Base-by-base conservation (phyloP, 2,329 filamentous ascomycete genomes). In the Verticillium isaacii region DNA sequence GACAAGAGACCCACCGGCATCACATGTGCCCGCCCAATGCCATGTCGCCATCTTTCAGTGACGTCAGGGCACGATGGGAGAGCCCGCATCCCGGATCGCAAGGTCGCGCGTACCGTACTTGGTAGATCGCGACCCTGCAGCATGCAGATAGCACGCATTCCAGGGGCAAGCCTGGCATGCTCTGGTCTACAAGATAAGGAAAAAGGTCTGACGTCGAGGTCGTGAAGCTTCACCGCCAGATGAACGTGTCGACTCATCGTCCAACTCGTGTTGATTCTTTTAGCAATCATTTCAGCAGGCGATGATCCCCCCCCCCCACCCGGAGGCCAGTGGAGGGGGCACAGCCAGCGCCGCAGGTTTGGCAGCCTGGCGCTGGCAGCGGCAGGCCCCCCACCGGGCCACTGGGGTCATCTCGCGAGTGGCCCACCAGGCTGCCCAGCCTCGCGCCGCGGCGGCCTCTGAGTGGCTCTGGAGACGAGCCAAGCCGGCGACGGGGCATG, bases 331-430 rank as follows among this genome's bases (percentile, higher is more conserved):
- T 36, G 34, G 34, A 36, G 34, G 34, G 29, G 29, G 29, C 29
- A 29, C 29, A 29, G 29, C 29, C 29, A 29, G 29, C 29, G 29
- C 29, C 29, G 17, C 15, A n/a, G 9, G 39, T n/a, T 19, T 45
- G 39, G 17, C 39, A 45, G n/a, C 39, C 39, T 45, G 39, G 39
- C 17, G 9, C 19, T 23, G 41, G 19, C 41, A 50, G 41, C 1
- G 70, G 29, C 29, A 29, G 29, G 73, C 0, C 59, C 55, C 14
- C 62, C 36, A 0, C 76, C 74, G 0, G 29, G 29, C 65, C 59
- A 3, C 70, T 70, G 29, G 75, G 71, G 1, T 85, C 67, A 66
- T 89, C 82, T 23, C 79, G 73, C 75, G 85, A 85, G 59, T 93
- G 79, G 60, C 90, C 85, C 19, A 93, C 75, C 69, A 96, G 41